Percentiles rank a stretch among this genome's conserved stretches.
phyloP scores from a whole-genome alignment of 2,329 filamentous ascomycete genomes.

The Penicillium nordicum region DNA sequence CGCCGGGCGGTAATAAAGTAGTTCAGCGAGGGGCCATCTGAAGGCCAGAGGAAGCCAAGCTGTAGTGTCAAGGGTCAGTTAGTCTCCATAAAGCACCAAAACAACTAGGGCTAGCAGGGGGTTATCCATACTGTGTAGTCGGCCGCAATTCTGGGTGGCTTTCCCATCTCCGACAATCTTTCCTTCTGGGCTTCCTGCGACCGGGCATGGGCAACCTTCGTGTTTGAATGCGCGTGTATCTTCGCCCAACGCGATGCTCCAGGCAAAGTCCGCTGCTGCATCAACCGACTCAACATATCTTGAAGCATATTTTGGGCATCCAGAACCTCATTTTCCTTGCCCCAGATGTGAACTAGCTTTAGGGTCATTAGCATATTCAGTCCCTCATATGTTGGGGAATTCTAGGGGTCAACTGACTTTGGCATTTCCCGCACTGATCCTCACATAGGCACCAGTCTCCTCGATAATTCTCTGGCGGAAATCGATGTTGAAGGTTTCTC shows the following conservation, averaged over 20 bases:
- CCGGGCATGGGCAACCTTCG: neutral
- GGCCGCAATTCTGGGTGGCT: neutral
- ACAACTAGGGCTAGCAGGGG: neutral
- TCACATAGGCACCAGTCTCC: neutral
- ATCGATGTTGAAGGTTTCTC: neutral
- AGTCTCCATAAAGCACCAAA: neutral
- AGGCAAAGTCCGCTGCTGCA: neutral
- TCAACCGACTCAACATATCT: neutral
- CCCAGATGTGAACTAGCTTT: conserved; percentile 5
- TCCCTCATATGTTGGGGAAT: neutral
- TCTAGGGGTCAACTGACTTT: neutral
- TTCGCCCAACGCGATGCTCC: neutral
- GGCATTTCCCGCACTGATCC: neutral
- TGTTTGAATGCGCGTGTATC: conserved; percentile 1
- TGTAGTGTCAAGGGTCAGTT: neutral
- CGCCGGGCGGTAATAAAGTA: conserved; percentile 42
- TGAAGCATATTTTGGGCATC: neutral
- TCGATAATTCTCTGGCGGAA: neutral
- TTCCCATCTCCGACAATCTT: neutral
- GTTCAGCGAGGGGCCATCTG: conserved; percentile 39
- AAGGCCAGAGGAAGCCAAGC: conserved; percentile 38
- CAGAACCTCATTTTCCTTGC: neutral
- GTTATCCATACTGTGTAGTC: neutral
- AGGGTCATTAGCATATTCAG: neutral
- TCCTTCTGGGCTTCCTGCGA: neutral